These are phyloP conservation scores for Clavispora vitiphila DNA, from an alignment of 805 yeast species.

Conservation along the genomic window DNA sequence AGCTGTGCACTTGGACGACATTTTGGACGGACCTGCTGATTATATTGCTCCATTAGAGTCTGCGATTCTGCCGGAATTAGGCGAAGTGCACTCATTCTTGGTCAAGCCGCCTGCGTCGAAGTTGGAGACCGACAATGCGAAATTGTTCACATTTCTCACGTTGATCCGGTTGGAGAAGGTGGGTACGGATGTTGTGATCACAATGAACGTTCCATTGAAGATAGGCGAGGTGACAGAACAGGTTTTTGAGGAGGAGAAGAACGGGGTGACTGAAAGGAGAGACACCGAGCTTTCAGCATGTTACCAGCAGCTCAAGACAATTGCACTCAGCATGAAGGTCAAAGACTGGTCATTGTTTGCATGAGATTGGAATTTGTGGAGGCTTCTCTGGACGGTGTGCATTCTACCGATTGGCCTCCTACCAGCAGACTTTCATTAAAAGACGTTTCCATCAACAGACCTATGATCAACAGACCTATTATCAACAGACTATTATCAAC, in stretches of 20 bases:
- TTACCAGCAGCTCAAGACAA: conserved; percentile 21
- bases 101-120: conserved; percentile 15
- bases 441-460: too few relatives aligned
- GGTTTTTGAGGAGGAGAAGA: conserved; percentile 7
- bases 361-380: too few relatives aligned
- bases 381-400: too few relatives aligned
- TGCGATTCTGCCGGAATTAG: conserved; percentile 4
- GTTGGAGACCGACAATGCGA: conserved; percentile 9
- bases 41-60: conserved; percentile 16
- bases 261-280: conserved; percentile 1
- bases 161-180: conserved; percentile 48
- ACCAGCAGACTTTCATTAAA: too few relatives aligned
- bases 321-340: conserved; percentile 31
- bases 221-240: conserved; percentile 8
- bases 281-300: conserved; percentile 9
- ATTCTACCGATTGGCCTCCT: too few relatives aligned
- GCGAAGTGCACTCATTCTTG: conserved; percentile 12
- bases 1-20: conserved; percentile 51
- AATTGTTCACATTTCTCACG: conserved; percentile 49
- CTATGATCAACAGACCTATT: too few relatives aligned
- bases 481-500: too few relatives aligned
- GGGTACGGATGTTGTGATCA: conserved; percentile 56
- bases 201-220: conserved; percentile 51
- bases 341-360: conserved; percentile 34
- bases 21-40: conserved; percentile 28